Base-by-base conservation (phyloP, 805 yeast species). In the Ogataea minuta region DNA sequence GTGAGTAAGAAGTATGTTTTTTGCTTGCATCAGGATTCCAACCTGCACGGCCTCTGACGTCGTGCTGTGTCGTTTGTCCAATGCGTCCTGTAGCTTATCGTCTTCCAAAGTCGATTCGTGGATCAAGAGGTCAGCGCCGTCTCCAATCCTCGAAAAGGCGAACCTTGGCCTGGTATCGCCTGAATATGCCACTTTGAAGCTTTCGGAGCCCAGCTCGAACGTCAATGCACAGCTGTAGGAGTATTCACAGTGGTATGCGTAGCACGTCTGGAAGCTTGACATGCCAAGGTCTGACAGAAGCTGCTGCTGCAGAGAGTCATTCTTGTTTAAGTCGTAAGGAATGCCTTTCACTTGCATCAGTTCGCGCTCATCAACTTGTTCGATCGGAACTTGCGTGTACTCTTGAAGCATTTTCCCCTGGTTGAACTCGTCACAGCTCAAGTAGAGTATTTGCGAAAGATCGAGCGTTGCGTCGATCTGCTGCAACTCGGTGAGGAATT, bases 21-120 rank as follows among this genome's bases (percentile, higher is more conserved):
- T 68, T 16, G 90, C 88, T 15, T 72, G 63, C 98, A 93, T 91
- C 25, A 67, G 60, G 39, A 74, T 68, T 1, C 86, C 78, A 2
- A 89, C 79, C 11, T 66, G 67, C 20, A 90, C 70, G 0, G 98
- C 98, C 56, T 91, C 98, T 14, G 84, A 75, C 40, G 89, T 77
- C 0, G 99, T 93, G 10, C 95, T 80, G 57, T 93, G 99, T 44
- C 78, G 76, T 58, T 93, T 93, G 23, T 74, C 71, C 19, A 75
- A 61, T 0, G 99, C 99, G 59, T 89, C 97, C 38, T 75, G 79
- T 6, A 71, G 65, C 32, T 88, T 68, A 23, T 75, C 85, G 59
- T 88, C 86, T 41, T 87, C 96, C 45, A 93, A 73, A 0, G 99
- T 87, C 0, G 97, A 90, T 60, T 93, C 99, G 60, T 93, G 99